Evolutionary conservation across 2,329 filamentous ascomycete genomes (phyloP).

Genomic region (Stagonosporopsis cucurbitacearum): DNA sequence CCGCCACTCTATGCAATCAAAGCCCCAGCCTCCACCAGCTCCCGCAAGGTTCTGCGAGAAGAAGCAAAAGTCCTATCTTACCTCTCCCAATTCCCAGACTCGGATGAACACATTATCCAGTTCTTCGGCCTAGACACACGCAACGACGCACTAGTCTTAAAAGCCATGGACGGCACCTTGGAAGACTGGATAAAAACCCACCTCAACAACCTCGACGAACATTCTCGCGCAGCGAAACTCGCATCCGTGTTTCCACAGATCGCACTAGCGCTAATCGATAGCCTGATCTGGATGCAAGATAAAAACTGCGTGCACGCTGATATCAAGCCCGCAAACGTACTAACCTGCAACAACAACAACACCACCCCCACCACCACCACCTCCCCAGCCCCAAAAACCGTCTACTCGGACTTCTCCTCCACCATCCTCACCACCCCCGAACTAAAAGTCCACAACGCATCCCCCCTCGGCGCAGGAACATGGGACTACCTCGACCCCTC

Average conservation of each 20-base stretch:
- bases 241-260: conserved; percentile 50
- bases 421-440: conserved; percentile 31
- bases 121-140: conserved; percentile 45
- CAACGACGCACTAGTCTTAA: conserved; percentile 40
- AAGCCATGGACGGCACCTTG: conserved; percentile 42
- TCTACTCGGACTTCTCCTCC: conserved; percentile 55
- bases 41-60: conserved; percentile 39
- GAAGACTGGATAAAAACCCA: conserved; percentile 40
- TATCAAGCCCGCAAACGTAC: conserved; percentile 57
- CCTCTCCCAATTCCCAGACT: conserved; percentile 35
- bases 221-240: conserved; percentile 44
- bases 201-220: conserved; percentile 37
- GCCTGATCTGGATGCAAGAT: conserved; percentile 52
- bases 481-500: conserved; percentile 56
- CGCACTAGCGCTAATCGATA: conserved; percentile 48
- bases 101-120: conserved; percentile 36
- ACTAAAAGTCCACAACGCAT: conserved; percentile 19
- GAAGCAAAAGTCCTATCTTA: conserved; percentile 45
- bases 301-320: conserved; percentile 53
- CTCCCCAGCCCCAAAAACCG: conserved; percentile 29
- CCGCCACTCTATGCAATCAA: conserved; percentile 45
- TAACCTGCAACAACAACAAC: conserved; percentile 43
- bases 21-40: conserved; percentile 36
- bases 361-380: too few relatives aligned
- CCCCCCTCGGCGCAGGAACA: conserved; percentile 52